A percentile compares a stretch with the other conserved stretches of the same genome.
Evolutionary conservation across 2,329 filamentous ascomycete species (phyloP).

Genomic region (Zasmidium angulare): DNA sequence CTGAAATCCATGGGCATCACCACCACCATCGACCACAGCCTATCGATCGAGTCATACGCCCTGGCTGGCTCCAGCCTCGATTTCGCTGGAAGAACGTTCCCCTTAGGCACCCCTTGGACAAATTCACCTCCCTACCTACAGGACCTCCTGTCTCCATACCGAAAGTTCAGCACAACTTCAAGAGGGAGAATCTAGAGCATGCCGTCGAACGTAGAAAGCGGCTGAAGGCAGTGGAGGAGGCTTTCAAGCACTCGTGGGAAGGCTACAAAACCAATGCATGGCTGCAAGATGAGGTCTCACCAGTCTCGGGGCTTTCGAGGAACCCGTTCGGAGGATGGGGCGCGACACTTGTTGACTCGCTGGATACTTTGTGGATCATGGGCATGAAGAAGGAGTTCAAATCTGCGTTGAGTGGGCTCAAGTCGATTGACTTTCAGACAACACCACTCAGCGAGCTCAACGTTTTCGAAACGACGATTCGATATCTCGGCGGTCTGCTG

Average conservation of each 20-base stretch:
- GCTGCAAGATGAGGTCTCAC: conserved; percentile 81
- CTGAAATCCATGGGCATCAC: conserved; percentile 1
- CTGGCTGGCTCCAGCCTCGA: conserved; percentile 25
- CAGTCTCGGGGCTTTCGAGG: conserved; percentile 46
- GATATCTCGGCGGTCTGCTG: conserved; percentile 69
- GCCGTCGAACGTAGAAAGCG: conserved; percentile 64
- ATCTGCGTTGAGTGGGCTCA: conserved; percentile 59
- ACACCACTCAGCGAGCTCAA: conserved; percentile 56
- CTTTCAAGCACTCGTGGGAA: conserved; percentile 76
- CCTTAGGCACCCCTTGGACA: conserved; percentile 68
- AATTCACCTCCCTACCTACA: conserved; percentile 71
- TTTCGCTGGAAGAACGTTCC: conserved; percentile 35
- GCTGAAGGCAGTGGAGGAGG: conserved; percentile 65
- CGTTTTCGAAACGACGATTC: conserved; percentile 70
- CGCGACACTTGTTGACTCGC: conserved; percentile 78
- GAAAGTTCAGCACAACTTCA: conserved; percentile 72
- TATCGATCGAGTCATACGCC: conserved; percentile 25
- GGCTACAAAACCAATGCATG: conserved; percentile 80
- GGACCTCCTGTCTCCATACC: conserved; percentile 69
- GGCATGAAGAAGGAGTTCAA: conserved; percentile 65
- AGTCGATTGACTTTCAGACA: conserved; percentile 61
- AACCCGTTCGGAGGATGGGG: conserved; percentile 92
- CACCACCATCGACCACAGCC: conserved; percentile 5
- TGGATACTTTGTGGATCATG: conserved; percentile 76
- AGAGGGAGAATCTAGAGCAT: conserved; percentile 58